Evolutionary conservation across 2,329 filamentous ascomycete genomes (phyloP).

Genomic region (Tolypocladium pustulatum): DNA sequence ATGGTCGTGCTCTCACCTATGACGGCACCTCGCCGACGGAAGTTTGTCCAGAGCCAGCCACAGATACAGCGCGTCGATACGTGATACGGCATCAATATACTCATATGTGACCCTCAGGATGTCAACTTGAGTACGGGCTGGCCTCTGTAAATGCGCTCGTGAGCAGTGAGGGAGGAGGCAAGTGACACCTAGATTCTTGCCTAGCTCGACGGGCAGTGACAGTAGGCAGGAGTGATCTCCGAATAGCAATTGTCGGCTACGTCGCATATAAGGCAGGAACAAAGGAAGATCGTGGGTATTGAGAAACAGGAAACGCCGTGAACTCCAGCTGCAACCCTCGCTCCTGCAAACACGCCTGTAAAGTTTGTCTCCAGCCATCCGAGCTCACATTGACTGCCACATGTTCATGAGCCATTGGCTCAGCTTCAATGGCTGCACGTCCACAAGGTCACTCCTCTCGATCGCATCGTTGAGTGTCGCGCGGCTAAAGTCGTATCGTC

Average conservation of each 20-base stretch:
- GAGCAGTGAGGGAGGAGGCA: not conserved
- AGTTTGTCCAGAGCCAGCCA: not conserved
- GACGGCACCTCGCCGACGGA: not conserved
- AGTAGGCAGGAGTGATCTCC: not conserved
- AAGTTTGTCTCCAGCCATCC: not conserved
- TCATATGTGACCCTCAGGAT: not conserved
- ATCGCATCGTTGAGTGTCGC: constrained; percentile 48
- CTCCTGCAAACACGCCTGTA: not conserved
- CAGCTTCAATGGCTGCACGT: constrained; percentile 39
- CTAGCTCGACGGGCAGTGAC: not conserved
- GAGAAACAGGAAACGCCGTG: not conserved
- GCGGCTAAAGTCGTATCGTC: constrained; percentile 53
- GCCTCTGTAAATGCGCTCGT: not conserved
- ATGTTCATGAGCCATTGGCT: constrained; percentile 37
- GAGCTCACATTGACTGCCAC: constrained; percentile 6
- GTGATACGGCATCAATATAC: not conserved
- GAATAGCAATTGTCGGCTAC: not conserved
- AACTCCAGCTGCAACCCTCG: not conserved
- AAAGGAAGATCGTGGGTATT: not conserved
- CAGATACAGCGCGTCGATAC: too few relatives aligned
- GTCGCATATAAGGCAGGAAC: not conserved
- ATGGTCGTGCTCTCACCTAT: not conserved
- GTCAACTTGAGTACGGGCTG: not conserved
- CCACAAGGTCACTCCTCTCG: constrained; percentile 21
- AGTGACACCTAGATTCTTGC: not conserved